phyloP scores from a whole-genome alignment of 1,139 yeast genomes.

The Kurtzmaniella quercitrusa region DNA sequence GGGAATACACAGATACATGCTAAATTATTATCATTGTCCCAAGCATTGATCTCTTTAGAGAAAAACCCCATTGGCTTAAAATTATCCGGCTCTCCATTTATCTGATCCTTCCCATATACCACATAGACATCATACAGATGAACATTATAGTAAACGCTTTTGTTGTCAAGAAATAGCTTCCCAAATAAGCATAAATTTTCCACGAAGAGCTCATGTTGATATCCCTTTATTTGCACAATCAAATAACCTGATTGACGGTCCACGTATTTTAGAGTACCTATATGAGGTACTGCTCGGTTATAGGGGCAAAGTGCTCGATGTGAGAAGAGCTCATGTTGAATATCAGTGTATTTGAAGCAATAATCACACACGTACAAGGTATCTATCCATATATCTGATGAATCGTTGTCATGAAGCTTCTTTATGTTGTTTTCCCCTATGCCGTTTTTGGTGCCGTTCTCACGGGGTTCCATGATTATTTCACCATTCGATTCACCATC shows the following conservation, averaged over 20 bases:
- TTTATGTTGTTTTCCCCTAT: constrained; percentile 6
- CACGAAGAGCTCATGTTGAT: constrained; percentile 59
- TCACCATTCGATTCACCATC: no score
- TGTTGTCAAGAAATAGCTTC: constrained; percentile 84
- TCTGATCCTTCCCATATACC: constrained; percentile 47
- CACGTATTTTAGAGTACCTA: constrained; percentile 69
- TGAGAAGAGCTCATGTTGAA: constrained; percentile 25
- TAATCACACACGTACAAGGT: constrained; percentile 67
- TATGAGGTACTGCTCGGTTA: constrained; percentile 28
- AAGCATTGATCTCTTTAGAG: constrained; percentile 79
- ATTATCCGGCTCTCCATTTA: constrained; percentile 15
- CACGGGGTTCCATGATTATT: constrained; percentile 5
- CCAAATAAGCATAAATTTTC: constrained; percentile 84
- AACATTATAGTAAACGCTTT: constrained; percentile 77
- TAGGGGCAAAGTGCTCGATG: constrained; percentile 47
- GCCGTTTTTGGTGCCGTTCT: background rate
- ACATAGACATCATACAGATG: constrained; percentile 79
- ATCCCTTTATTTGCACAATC: constrained; percentile 67
- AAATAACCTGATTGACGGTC: constrained; percentile 45
- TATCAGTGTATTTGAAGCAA: constrained; percentile 76
- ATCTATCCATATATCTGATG: constrained; percentile 48
- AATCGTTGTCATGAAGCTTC: constrained; percentile 1
- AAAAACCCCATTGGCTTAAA: constrained; percentile 81
- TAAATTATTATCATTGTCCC: constrained; percentile 74
- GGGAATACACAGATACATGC: constrained; percentile 93